Percentiles rank a stretch among this genome's conserved stretches.
Conservation (phyloP, 768 basidiomycete genomes). For the Russula foetens region DNA sequence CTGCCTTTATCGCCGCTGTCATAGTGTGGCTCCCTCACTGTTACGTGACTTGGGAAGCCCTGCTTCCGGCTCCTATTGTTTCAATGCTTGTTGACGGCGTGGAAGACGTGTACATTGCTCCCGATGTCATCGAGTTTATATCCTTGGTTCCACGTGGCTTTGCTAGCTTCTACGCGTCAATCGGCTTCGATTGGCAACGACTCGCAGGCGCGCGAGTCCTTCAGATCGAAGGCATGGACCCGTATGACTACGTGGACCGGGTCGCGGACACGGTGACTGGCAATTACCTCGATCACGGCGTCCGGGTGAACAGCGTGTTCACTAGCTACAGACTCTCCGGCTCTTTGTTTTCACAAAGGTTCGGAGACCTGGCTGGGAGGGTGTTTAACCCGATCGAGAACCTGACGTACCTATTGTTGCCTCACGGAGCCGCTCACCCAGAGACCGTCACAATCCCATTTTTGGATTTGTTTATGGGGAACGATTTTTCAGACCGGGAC, state of each 20-base stretch:
- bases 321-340: slow-evolving; percentile 44
- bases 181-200: slow-evolving; percentile 36
- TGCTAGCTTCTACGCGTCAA: slow-evolving; percentile 1
- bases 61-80: slow-evolving; percentile 20
- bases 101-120: slow-evolving; percentile 14
- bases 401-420: slow-evolving; percentile 41
- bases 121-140: slow-evolving; percentile 11
- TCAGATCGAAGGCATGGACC: slow-evolving; percentile 43
- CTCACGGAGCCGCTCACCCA: slow-evolving; percentile 37
- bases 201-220: slow-evolving; percentile 54
- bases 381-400: slow-evolving; percentile 38
- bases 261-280: slow-evolving; percentile 53
- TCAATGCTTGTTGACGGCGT: not conserved
- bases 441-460: slow-evolving; percentile 51
- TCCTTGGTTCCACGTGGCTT: slow-evolving; percentile 1
- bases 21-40: slow-evolving; percentile 51
- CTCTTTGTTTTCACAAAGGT: slow-evolving; percentile 45
- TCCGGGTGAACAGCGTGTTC: slow-evolving; percentile 57
- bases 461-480: slow-evolving; percentile 40
- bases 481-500: slow-evolving; percentile 40
- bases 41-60: slow-evolving; percentile 40
- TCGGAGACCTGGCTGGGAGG: slow-evolving; percentile 52
- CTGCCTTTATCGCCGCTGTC: not conserved
- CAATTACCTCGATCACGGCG: slow-evolving; percentile 55
- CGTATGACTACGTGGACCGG: slow-evolving; percentile 48